Evolutionary conservation across 495 filamentous ascomycete genomes (phyloP), one percentile per base, ranked within the genome.

Genomic region (Talaromyces stipitatus): DNA sequence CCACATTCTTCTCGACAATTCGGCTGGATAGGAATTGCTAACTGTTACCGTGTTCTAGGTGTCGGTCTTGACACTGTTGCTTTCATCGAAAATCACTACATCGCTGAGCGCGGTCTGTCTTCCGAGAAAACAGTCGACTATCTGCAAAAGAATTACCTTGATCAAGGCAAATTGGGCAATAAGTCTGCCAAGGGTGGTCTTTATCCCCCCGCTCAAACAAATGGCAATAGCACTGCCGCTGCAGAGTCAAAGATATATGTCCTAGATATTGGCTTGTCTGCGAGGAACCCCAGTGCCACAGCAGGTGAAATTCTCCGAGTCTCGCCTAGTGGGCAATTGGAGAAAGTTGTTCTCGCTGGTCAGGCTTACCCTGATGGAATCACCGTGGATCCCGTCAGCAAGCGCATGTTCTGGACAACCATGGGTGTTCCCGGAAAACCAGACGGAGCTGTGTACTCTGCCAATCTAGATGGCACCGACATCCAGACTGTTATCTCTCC

Each of bases 21-120:
- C 22, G n/a, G 11, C 22, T 48, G 18, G n/a, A 12, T 18, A 12
- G 22, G 1, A 12, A 48, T 20, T 24, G n/a, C 18, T 22, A 48
- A 24, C 45, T 48, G 24, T 20, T 26, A 6, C 36, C 16, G 22
- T 9, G 12, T 24, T 29, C 28, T 57, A 72, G 69, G 64, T 4
- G 69, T 83, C 23, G 79, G 80, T 5, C 67, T 83, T 3, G 79
- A 82, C 51, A 82, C 79, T 0, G 74, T 83, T 10, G 66, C 69
- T 18, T 69, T 63, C 41, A 74, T 76, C 54, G 75, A 78, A 58
- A 66, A 76, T 9, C 68, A 72, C 60, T 78, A 76, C 58, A 66
- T 79, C 24, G n/a, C 67, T 10, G 77, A 79, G 57, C 72, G 78
- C 12, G 66, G 65, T 4, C 65, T 81, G 0, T 63, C 65, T 5